Evolutionary conservation across 768 basidiomycete genomes (phyloP), one percentile per base, ranked within the genome.

Genomic region (Amanita molliuscula): DNA sequence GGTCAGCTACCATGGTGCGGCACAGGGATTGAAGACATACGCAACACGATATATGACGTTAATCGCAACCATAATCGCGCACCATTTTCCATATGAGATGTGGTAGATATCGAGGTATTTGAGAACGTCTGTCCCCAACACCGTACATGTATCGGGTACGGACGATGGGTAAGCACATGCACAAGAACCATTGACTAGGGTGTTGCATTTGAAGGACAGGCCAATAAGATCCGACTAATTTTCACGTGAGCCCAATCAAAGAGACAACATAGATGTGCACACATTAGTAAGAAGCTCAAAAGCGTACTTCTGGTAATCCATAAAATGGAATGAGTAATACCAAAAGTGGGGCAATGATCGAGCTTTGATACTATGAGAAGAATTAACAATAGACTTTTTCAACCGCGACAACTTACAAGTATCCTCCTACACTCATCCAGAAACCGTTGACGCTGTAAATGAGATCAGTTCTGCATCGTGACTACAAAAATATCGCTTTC

Each of bases 391-490:
- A 16, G 43, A 35, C 37, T 40, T 31, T 10, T 31, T 10, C 31
- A 33, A 20, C 6, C 11, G 28, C 9, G 28, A 54, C 3, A 47
- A 65, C 65, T 48, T 44, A 67, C 70, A 73, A 71, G 50, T 73
- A 72, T 10, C 71, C 69, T 25, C 73, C 69, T n/a, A 73, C 70
- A 49, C 71, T 69, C 79, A 81, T 81, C 77, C 77, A 80, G 53
- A 81, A 76, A 0, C 73, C 74, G 53, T 75, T 76, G 34, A 75
- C 53, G 55, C 70, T 65, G 42, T 33, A 36, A 6, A 4, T 4
- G 31, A 20, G 16, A 5, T 34, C 42, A 37, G n/a, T 48, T 38
- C 3, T 35, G 23, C 15, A 46, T 5, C 0, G 10, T 58, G 63
- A n/a, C n/a, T n/a, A n/a, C n/a, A n/a, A 50, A 47, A 66, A 65